These are phyloP conservation scores for Phoenix dactylifera DNA, from an alignment of 176 grass and related monocot genomes.

Conservation along the genomic window DNA sequence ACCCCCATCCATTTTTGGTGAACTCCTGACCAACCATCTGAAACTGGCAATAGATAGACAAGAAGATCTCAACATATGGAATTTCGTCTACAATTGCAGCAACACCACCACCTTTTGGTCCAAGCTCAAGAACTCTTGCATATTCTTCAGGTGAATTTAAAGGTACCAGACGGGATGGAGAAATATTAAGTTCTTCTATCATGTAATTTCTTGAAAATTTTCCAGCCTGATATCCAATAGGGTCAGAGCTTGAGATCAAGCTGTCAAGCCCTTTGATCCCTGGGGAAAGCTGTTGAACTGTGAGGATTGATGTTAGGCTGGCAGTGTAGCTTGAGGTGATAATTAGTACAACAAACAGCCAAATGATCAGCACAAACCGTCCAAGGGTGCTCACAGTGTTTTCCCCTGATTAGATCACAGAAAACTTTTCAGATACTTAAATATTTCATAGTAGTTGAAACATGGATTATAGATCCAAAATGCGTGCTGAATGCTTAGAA, in stretches of 20 bases:
- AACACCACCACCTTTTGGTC: slow-evolving; percentile 12
- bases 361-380: slow-evolving; percentile 17
- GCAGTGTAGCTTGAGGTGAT: slow-evolving; percentile 20
- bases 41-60: slow-evolving; percentile 8
- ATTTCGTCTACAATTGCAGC: slow-evolving; percentile 18
- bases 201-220: slow-evolving; percentile 14
- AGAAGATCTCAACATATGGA: slow-evolving; percentile 12
- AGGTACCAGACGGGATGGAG: neutral
- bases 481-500: no score
- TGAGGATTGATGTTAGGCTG: slow-evolving; percentile 16
- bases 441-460: no score
- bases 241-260: slow-evolving; percentile 8
- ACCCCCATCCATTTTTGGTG: slow-evolving; percentile 19
- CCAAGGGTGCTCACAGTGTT: slow-evolving; percentile 11
- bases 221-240: slow-evolving; percentile 12
- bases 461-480: no score
- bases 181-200: slow-evolving; percentile 14
- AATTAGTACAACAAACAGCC: slow-evolving; percentile 14
- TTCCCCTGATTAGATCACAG: slow-evolving; percentile 3
- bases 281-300: slow-evolving; percentile 17
- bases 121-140: slow-evolving; percentile 6
- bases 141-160: slow-evolving; percentile 8
- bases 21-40: slow-evolving; percentile 16
- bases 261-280: slow-evolving; percentile 11
- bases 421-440: neutral